Evolutionary conservation across 1,284 basidiomycete genomes (phyloP).

Genomic region (Naganishia albida): DNA sequence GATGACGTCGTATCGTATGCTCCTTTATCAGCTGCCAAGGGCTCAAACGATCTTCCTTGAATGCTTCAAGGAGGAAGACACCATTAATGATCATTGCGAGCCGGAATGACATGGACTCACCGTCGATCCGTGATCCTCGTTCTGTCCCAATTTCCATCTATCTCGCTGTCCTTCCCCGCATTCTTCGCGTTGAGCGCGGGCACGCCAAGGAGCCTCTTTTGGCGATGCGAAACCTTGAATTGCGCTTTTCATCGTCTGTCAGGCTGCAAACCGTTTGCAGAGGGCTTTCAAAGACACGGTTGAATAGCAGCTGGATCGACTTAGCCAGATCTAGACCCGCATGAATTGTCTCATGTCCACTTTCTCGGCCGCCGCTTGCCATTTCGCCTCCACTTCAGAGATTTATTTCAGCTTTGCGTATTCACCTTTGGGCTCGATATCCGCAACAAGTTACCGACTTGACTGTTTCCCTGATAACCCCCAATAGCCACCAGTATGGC

Average conservation of each 20-base stretch:
- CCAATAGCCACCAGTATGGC: neutral
- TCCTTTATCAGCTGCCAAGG: neutral
- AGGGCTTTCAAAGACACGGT: no score
- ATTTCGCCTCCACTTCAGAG: no score
- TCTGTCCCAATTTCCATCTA: neutral
- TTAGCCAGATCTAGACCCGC: no score
- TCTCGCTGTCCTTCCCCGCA: neutral
- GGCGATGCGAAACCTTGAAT: no score
- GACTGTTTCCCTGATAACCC: neutral
- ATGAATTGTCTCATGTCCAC: no score
- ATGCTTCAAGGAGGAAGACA: neutral
- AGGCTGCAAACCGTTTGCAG: no score
- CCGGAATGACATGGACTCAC: no score
- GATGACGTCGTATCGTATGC: neutral
- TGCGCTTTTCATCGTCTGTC: no score
- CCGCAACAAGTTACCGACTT: neutral
- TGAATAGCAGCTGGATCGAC: no score
- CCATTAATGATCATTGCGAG: neutral
- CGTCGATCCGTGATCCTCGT: no score
- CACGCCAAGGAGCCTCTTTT: conserved; percentile 16
- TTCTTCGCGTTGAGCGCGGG: neutral
- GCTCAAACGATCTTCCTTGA: neutral
- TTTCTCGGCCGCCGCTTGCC: no score
- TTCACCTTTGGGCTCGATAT: conserved; percentile 1
- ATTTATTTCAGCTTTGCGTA: conserved; percentile 10